Conservation (phyloP, 1,284 basidiomycete genomes). For the Rhodotorula sp. region DNA sequence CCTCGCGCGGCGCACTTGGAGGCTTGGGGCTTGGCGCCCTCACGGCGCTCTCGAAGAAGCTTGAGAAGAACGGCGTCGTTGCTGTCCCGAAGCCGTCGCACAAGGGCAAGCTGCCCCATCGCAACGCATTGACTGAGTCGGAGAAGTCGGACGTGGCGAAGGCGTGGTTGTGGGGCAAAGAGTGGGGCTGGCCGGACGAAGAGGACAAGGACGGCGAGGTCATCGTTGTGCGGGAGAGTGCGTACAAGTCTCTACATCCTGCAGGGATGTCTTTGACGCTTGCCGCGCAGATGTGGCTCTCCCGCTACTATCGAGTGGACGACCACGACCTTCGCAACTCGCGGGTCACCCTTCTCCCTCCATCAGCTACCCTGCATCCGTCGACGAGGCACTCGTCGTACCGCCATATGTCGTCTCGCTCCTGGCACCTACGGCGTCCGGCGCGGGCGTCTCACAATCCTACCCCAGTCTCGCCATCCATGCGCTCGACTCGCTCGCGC, state of each 20-base stretch:
- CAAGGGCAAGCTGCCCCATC: conserved; percentile 4
- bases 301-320: conserved; percentile 74
- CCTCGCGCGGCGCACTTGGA: not conserved
- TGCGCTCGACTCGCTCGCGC: conserved; percentile 68
- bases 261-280: not conserved
- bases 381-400: conserved; percentile 52
- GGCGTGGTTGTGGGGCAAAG: conserved; percentile 53
- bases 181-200: conserved; percentile 68
- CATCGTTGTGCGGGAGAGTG: conserved; percentile 77
- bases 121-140: not conserved
- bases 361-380: conserved; percentile 10
- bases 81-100: conserved; percentile 18
- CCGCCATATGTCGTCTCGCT: conserved; percentile 83
- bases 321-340: conserved; percentile 62
- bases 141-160: conserved; percentile 25
- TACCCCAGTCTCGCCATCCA: conserved; percentile 59
- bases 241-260: conserved; percentile 47
- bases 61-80: conserved; percentile 42
- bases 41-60: conserved; percentile 27
- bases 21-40: conserved; percentile 26
- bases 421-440: conserved; percentile 58
- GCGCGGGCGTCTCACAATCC: not conserved
- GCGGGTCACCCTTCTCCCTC: not conserved
- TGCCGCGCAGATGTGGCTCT: conserved; percentile 58
- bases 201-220: conserved; percentile 63